These are phyloP conservation scores for Pythium periplocum DNA, from an alignment of 352 stramenopile genomes.

Conservation along the genomic window DNA sequence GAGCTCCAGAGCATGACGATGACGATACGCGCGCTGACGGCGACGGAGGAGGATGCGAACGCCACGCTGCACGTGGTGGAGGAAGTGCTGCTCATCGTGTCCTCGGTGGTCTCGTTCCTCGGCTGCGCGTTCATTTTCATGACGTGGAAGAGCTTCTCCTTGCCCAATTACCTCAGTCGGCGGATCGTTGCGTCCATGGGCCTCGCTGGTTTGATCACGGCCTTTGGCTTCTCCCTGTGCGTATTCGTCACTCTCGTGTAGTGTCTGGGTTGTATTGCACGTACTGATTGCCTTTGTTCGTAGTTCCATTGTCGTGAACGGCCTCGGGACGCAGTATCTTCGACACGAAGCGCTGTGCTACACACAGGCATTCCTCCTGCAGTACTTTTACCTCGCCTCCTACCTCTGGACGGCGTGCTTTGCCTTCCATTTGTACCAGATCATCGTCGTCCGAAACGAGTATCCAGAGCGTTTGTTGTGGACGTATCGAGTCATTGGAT, in stretches of 20 bases:
- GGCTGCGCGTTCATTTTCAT: conserved; percentile 65
- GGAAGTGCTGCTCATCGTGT: conserved; percentile 44
- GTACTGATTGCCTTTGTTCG: neutral
- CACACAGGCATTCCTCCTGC: conserved; percentile 54
- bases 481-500: conserved; percentile 57
- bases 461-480: conserved; percentile 64
- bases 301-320: conserved; percentile 61
- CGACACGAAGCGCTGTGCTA: conserved; percentile 54
- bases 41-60: conserved; percentile 5
- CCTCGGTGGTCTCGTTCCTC: conserved; percentile 52
- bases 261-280: neutral
- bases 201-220: conserved; percentile 48
- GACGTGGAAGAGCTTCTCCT: conserved; percentile 61
- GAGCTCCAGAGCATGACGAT: neutral
- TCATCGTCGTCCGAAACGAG: conserved; percentile 79
- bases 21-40: neutral
- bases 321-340: conserved; percentile 32
- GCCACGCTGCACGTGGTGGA: conserved; percentile 28
- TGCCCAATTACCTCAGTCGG: conserved; percentile 63
- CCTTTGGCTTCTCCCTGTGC: conserved; percentile 59
- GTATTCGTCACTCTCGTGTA: conserved; percentile 1
- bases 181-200: conserved; percentile 70
- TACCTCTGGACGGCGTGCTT: conserved; percentile 85
- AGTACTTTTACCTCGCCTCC: conserved; percentile 80
- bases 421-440: conserved; percentile 83